Base-by-base conservation (phyloP, 495 filamentous ascomycete species). In the Penicillium paradoxum region DNA sequence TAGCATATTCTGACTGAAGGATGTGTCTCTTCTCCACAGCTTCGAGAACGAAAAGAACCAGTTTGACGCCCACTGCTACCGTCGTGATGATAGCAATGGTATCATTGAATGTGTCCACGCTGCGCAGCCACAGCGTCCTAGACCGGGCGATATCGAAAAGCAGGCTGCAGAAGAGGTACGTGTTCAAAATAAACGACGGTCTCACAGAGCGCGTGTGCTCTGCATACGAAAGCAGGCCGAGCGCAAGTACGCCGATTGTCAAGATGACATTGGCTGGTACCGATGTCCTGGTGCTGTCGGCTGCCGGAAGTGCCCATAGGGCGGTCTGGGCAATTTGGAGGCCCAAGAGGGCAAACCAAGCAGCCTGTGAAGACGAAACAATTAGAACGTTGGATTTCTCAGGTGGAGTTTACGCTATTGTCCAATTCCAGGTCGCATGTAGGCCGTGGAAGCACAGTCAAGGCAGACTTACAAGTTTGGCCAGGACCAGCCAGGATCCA, bases 121-220 rank as follows among this genome's bases (percentile, higher is more conserved):
- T 70, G n/a, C 73, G 66, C 6, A 86, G 69, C 76, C 79, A 87
- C 17, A 83, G 62, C 0, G 82, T 88, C 36, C 85, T 67, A 10
- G 71, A 63, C 39, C 73, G 77, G 0, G 78, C 74, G 29, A 72
- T 62, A 58, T 87, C 83, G 17, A 87, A 76, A 9, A 87, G 60
- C n/a, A 82, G 43, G 0, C 80, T 80, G 53, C 82, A 55, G 39
- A 83, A 71, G 1, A 90, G 71, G 59, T 85, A 90, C 7, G 72
- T 50, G 45, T 80, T 78, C 32, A 89, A 65, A 9, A 88, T 53
- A 29, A 77, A 67, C 0, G 86, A 88, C 0, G 85, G 83, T 40
- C 76, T 73, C 22, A 77, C 64, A 51, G 76, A 76, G 15, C 73
- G 70, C 24, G 69, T 63, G 59, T 87, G 85, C 53, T 88, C 83